phyloP scores from a whole-genome alignment of 306 rosid genomes.

The Quercus dentata region DNA sequence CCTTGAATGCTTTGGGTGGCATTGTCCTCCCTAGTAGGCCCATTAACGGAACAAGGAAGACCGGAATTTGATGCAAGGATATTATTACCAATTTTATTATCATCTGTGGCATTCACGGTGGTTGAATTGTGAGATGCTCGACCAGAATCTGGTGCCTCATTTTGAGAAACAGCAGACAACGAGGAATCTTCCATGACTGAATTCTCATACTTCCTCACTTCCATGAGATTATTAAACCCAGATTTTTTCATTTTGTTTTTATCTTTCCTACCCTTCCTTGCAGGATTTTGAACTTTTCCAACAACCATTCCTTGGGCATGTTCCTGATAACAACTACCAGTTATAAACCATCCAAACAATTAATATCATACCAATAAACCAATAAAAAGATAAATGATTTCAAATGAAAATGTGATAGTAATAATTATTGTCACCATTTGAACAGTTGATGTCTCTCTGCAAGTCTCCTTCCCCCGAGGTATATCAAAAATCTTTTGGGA shows the following conservation, averaged over 20 bases:
- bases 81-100: constrained; percentile 30
- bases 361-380: constrained; percentile 23
- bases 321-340: constrained; percentile 63
- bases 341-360: constrained; percentile 49
- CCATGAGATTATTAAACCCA: constrained; percentile 25
- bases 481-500: constrained; percentile 33
- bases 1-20: constrained; percentile 39
- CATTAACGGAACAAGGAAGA: constrained; percentile 36
- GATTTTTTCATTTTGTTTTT: constrained; percentile 52
- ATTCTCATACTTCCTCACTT: constrained; percentile 33
- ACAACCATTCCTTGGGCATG: constrained; percentile 30
- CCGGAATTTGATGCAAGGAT: constrained; percentile 41
- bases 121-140: constrained; percentile 30
- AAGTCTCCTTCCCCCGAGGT: constrained; percentile 39
- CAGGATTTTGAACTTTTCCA: constrained; percentile 53
- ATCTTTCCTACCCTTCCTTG: constrained; percentile 61
- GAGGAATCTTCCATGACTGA: constrained; percentile 40
- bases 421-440: constrained; percentile 44
- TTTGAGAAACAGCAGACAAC: constrained; percentile 41
- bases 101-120: constrained; percentile 32
- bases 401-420: constrained; percentile 9
- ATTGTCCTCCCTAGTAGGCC: constrained; percentile 27
- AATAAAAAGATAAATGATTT: constrained; percentile 30
- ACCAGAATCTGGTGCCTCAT: constrained; percentile 30
- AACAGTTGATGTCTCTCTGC: constrained; percentile 34